Evolutionary conservation across 2,329 filamentous ascomycete genomes (phyloP).

Genomic region (Trichoderma sp.): DNA sequence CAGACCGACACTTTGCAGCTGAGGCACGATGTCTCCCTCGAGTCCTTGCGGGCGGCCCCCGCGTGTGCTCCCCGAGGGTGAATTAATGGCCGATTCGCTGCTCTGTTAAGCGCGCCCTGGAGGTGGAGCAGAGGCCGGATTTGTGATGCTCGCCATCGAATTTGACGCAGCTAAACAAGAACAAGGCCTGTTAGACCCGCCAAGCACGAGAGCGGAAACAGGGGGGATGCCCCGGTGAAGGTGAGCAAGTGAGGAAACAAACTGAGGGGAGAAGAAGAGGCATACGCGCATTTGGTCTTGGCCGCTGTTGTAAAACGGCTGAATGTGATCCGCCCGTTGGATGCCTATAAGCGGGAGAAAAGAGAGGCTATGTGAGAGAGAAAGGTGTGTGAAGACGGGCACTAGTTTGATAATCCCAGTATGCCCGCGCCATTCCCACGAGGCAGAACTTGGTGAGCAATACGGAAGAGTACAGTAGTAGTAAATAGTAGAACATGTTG

Average conservation of each 20-base stretch:
- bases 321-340: not conserved
- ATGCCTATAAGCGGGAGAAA: not conserved
- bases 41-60: not conserved
- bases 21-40: not conserved
- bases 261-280: not conserved
- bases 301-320: not conserved
- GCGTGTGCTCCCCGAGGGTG: constrained; percentile 3
- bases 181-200: not conserved
- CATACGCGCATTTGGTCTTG: not conserved
- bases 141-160: not conserved
- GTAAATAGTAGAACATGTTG: not conserved
- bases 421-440: not conserved
- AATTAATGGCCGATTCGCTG: constrained; percentile 6
- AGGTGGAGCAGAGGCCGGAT: not conserved
- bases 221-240: not conserved
- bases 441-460: not conserved
- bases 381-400: not conserved
- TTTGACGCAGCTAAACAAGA: not conserved
- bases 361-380: not conserved
- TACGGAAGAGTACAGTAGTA: not conserved
- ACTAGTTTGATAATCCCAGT: not conserved
- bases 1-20: constrained; percentile 12
- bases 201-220: not conserved
- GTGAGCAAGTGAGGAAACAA: not conserved
- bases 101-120: constrained; percentile 9